Evolutionary conservation across 1,284 basidiomycete species (phyloP).

Genomic region (Cryptococcus amylolentus): DNA sequence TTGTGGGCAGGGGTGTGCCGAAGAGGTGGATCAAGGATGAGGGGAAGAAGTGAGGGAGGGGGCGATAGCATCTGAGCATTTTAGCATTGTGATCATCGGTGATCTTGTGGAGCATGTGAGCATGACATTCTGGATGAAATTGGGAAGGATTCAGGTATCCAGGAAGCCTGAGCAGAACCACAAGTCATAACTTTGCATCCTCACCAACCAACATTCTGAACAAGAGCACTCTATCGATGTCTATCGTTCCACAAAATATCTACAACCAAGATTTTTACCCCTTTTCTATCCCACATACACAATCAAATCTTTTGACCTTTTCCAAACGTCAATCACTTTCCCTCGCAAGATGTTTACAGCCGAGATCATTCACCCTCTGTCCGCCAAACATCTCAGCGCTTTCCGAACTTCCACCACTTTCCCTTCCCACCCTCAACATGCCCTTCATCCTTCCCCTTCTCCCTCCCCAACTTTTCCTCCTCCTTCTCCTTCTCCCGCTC

Average conservation of each 20-base stretch:
- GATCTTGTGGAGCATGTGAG: neutral
- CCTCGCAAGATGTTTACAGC: neutral
- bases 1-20: constrained; percentile 67
- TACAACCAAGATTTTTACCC: neutral
- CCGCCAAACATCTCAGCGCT: neutral
- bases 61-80: neutral
- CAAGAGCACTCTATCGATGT: neutral
- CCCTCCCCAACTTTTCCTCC: neutral
- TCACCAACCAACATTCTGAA: too few species aligned
- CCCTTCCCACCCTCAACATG: neutral
- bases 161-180: neutral
- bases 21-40: constrained; percentile 66
- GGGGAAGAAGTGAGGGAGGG: constrained; percentile 8
- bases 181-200: too few species aligned
- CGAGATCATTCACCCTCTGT: neutral
- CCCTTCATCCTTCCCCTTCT: neutral
- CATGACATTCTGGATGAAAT: too few species aligned
- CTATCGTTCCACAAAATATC: neutral
- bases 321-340: too few species aligned
- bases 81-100: neutral
- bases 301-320: too few species aligned
- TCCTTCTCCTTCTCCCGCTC: neutral
- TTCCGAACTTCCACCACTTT: neutral
- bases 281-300: too few species aligned
- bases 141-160: constrained; percentile 4